phyloP scores from a whole-genome alignment of 1,139 yeast genomes.

The Geotrichum europaeum region DNA sequence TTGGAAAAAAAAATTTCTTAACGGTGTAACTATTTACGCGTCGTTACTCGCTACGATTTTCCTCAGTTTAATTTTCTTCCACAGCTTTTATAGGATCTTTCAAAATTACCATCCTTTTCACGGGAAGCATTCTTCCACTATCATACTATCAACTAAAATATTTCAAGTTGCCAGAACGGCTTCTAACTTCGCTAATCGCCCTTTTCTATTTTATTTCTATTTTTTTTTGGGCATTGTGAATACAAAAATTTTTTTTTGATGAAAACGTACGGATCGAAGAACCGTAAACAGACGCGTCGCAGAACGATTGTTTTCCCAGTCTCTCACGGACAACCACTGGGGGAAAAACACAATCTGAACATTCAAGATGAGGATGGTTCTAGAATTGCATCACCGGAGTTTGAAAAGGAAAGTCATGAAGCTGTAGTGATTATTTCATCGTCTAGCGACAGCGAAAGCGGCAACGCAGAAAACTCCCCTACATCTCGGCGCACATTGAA shows the following conservation, averaged over 20 bases:
- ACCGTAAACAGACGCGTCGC: constrained; percentile 2
- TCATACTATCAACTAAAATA: no score
- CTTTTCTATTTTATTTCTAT: no score
- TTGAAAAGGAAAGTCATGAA: neutral
- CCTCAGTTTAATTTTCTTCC: neutral
- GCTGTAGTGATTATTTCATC: neutral
- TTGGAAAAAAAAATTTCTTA: neutral
- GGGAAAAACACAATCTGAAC: neutral
- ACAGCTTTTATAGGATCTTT: no score
- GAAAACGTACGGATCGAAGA: constrained; percentile 9
- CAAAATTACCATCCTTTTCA: no score
- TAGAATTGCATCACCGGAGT: neutral
- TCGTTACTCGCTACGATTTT: neutral
- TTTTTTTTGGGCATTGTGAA: neutral
- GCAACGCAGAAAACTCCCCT: neutral
- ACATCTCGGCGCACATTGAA: neutral
- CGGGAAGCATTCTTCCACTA: no score
- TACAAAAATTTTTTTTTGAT: neutral
- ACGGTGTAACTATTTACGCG: neutral
- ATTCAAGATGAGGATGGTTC: neutral
- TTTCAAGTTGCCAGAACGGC: no score
- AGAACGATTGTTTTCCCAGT: constrained; percentile 2
- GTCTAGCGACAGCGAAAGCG: neutral
- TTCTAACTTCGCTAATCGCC: no score
- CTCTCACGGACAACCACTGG: neutral